Evolutionary conservation across 2,329 filamentous ascomycete species (phyloP).

Genomic region (Fusarium torreyae): DNA sequence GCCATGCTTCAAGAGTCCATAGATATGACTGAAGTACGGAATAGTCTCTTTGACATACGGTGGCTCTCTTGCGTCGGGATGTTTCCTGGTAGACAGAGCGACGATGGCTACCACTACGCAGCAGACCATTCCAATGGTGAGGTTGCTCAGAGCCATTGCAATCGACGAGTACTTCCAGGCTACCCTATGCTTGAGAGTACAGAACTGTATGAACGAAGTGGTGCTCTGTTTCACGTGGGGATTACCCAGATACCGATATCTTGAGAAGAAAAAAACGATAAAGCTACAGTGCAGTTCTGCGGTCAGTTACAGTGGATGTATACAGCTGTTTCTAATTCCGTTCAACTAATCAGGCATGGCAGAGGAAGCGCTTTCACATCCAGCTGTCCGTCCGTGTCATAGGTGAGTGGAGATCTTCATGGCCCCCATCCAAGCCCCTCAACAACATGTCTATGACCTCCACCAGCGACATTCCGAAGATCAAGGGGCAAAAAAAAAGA

Average conservation of each 20-base stretch:
- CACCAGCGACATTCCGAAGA: not conserved
- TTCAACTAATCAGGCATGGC: not conserved
- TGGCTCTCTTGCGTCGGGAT: conserved; percentile 33
- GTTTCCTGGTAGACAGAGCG: conserved; percentile 2
- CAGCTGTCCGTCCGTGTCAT: not conserved
- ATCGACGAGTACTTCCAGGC: fast-evolving
- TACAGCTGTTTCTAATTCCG: not conserved
- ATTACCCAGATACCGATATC: not conserved
- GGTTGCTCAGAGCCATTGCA: conserved; percentile 24
- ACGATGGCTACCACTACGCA: conserved; percentile 21
- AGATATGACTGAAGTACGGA: conserved; percentile 36
- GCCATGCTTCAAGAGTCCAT: conserved; percentile 36
- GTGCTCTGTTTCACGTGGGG: not conserved
- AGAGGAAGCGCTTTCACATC: not conserved
- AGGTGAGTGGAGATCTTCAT: not conserved
- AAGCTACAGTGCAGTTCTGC: not conserved
- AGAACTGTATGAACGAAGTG: not conserved
- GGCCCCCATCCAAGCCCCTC: not conserved
- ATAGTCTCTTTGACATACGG: conserved; percentile 30
- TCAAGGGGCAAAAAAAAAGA: not conserved
- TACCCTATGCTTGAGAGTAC: not conserved
- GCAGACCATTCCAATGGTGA: conserved; percentile 23
- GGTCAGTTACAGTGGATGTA: not conserved
- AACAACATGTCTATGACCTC: not conserved
- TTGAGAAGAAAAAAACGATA: not conserved